These are phyloP conservation scores for Phytophthora idaei DNA, from an alignment of 352 stramenopile species.

Conservation along the genomic window DNA sequence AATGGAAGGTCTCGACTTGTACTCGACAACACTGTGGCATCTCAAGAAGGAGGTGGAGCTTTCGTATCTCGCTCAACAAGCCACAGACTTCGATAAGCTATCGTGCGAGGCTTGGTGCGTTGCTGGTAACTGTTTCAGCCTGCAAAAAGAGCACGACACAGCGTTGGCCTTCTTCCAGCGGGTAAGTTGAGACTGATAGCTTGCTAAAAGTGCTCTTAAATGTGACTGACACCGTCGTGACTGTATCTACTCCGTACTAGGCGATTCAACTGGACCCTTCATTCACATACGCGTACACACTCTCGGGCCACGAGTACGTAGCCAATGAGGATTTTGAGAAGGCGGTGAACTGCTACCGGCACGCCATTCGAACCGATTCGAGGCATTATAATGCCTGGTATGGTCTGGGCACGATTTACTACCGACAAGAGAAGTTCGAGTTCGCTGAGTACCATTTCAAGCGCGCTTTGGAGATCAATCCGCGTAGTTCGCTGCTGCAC, in stretches of 20 bases:
- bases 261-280: constrained; percentile 94
- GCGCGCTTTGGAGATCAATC: constrained; percentile 94
- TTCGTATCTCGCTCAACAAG: constrained; percentile 95
- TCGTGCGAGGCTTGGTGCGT: constrained; percentile 96
- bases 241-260: constrained; percentile 19
- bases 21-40: constrained; percentile 97
- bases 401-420: constrained; percentile 95
- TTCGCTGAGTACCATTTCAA: constrained; percentile 98
- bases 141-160: constrained; percentile 98
- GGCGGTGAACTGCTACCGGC: constrained; percentile 94
- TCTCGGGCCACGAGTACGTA: constrained; percentile 98
- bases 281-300: constrained; percentile 98
- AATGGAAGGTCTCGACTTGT: constrained; percentile 94
- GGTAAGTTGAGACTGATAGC: constrained; percentile 34
- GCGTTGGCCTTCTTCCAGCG: constrained; percentile 96
- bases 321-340: constrained; percentile 99
- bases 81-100: constrained; percentile 93
- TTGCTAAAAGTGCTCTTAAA: constrained; percentile 1
- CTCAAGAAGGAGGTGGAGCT: constrained; percentile 98
- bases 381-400: constrained; percentile 95
- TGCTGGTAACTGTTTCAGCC: constrained; percentile 97
- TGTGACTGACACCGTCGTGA: not conserved
- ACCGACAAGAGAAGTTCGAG: constrained; percentile 97
- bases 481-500: constrained; percentile 92
- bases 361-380: constrained; percentile 93